Evolutionary conservation across 225 moss, liverwort and hornwort species (phyloP).

Genomic region (Neckera pumila): DNA sequence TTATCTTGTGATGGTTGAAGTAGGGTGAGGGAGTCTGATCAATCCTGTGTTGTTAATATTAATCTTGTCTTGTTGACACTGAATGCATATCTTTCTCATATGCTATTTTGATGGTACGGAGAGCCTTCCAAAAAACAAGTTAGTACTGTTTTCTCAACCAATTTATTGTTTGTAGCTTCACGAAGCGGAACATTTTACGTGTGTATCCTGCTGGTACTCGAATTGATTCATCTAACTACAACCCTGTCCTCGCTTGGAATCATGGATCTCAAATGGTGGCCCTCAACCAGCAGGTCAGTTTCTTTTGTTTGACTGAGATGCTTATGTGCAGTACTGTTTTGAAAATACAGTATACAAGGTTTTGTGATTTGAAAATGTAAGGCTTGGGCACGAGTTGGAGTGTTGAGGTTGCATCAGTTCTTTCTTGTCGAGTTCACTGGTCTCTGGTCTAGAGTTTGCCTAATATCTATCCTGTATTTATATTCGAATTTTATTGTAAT

Average conservation of each 20-base stretch:
- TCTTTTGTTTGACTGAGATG: neutral
- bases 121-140: neutral
- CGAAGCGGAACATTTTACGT: slow-evolving; percentile 66
- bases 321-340: neutral
- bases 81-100: neutral
- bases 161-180: slow-evolving; percentile 40
- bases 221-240: slow-evolving; percentile 84
- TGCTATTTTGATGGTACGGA: neutral
- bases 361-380: neutral
- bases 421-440: neutral
- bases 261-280: slow-evolving; percentile 99
- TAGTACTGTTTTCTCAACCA: neutral
- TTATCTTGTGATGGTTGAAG: neutral
- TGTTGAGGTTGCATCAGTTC: neutral
- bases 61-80: neutral
- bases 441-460: neutral
- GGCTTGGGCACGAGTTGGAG: neutral
- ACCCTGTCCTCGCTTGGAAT: slow-evolving; percentile 64
- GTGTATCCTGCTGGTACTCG: slow-evolving; percentile 78
- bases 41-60: neutral
- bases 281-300: slow-evolving; percentile 71
- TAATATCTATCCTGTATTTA: neutral
- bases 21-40: neutral
- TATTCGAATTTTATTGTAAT: neutral
- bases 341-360: neutral